phyloP scores from a whole-genome alignment of 768 basidiomycete genomes.

The Lepiota venenata region DNA sequence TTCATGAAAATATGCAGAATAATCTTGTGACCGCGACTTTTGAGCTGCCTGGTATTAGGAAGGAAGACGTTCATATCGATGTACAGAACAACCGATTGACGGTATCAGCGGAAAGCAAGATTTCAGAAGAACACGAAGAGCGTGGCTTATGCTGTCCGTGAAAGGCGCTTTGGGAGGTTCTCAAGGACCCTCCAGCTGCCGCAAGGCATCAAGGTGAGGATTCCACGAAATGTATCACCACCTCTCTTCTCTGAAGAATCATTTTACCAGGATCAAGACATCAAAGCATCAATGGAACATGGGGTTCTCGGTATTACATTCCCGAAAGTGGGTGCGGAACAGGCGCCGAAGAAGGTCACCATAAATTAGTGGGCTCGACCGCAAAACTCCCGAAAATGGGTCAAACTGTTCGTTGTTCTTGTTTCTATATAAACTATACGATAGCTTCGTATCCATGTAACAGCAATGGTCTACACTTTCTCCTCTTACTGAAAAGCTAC shows the following conservation, averaged over 20 bases:
- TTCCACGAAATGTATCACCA: no score
- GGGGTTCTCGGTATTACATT: conserved; percentile 50
- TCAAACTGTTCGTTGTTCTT: no score
- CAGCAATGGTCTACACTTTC: no score
- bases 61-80: conserved; percentile 45
- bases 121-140: conserved; percentile 29
- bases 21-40: conserved; percentile 48
- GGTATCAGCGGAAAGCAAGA: conserved; percentile 40
- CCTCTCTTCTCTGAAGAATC: no score
- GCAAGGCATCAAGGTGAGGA: conserved; percentile 40
- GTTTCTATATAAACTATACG: no score
- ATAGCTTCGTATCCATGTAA: no score
- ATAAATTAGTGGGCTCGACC: conserved; percentile 12
- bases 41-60: conserved; percentile 52
- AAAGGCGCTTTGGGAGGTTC: conserved; percentile 47
- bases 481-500: no score
- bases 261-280: conserved; percentile 26
- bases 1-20: conserved; percentile 4
- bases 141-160: conserved; percentile 37
- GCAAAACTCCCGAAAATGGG: no score
- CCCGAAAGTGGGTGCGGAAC: conserved; percentile 41
- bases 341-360: conserved; percentile 28
- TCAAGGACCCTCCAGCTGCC: conserved; percentile 46
- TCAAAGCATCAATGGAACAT: conserved; percentile 42
- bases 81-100: conserved; percentile 43